Evolutionary conservation across 106 monocot species (phyloP), one percentile per base, ranked within the genome.

Genomic region (Allium sativum): DNA sequence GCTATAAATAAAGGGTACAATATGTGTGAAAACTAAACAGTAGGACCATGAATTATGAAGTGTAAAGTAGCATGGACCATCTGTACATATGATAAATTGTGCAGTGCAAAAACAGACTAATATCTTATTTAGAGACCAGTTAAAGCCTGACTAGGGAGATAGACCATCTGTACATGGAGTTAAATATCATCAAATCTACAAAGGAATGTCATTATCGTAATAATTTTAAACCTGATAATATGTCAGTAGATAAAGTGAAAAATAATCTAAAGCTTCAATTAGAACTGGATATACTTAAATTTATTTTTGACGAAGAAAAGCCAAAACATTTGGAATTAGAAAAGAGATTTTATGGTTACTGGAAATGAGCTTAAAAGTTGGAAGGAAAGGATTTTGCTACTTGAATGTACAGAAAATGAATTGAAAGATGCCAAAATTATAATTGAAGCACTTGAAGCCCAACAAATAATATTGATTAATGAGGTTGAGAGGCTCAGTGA

Each of bases 261-360:
- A 66, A 95, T 53, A 59, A 87, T 45, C 40, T 87, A 21, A 79
- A 82, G 60, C 69, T 90, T 54, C 81, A 96, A 65, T 62, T 90
- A 57, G 90, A 96, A 70, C 56, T 96, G 68, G 95, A 90, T 70
- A 87, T 90, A 73, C 66, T 86, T 20, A 96, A 84, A 57, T 71
- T 72, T 21, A 84, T 96, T 56, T 61, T 96, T 58, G 73, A 52
- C 65, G 87, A 91, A 74, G 87, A 91, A 59, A 96, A 70, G 58
- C 64, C 61, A 61, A 69, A 66, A 52, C 78, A 68, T 51, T 9
- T 51, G 72, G 74, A 72, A 58, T 61, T 55, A 61, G 86, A 91
- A 58, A 61, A 78, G 55, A 73, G 64, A 60, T 68, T 58, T n/a
- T 66, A 18, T 57, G 43, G 7, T 51, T 48, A 44, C 40, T 9